Evolutionary conservation across 2,329 filamentous ascomycete species (phyloP), one percentile per base, ranked within the genome.

Genomic region (Cladosporium colombiae): DNA sequence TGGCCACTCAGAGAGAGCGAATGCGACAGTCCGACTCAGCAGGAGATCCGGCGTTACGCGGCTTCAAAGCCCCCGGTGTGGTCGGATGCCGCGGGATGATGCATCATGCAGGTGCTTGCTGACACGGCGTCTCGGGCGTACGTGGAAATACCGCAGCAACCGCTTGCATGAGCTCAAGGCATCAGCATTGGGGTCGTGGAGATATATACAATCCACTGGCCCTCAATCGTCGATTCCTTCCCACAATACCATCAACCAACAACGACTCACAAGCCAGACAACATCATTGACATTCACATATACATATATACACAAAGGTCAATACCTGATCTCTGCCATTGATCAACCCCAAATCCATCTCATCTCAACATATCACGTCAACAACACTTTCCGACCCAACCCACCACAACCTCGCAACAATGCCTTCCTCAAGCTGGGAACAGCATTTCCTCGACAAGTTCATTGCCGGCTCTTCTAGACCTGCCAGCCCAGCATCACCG

Each of bases 361-460:
- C 8, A 16, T 46, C 40, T 46, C 40, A 46, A 46, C 40, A 21
- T 11, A 27, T 10, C 21, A 52, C 49, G 7, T 29, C 23, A 18
- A 27, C 23, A 11, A 52, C 11, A 27, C 29, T 8, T 16, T n/a
- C 18, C 37, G 21, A 55, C 18, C 11, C 3, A 53, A 6, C 11
- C 16, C 25, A 44, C 29, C 40, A 31, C n/a, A 27, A 31, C 8
- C 23, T 29, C 35, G 13, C 27, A 44, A 49, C 50, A 0, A 63
- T 63, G 61, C 50, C 61, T 37, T 44, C 61, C 23, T 37, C 61
- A 55, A n/a, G 53, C 18, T 65, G 63, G 63, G 63, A 65, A 60
- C 49, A 52, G 14, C 44, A 53, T 25, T 65, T 65, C 56, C 63
- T 65, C 56, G 44, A 52, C 46, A 65, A 65, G n/a, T 65, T 65